phyloP scores from a whole-genome alignment of 75 land plant genomes.

The Cunninghamia lanceolata region DNA sequence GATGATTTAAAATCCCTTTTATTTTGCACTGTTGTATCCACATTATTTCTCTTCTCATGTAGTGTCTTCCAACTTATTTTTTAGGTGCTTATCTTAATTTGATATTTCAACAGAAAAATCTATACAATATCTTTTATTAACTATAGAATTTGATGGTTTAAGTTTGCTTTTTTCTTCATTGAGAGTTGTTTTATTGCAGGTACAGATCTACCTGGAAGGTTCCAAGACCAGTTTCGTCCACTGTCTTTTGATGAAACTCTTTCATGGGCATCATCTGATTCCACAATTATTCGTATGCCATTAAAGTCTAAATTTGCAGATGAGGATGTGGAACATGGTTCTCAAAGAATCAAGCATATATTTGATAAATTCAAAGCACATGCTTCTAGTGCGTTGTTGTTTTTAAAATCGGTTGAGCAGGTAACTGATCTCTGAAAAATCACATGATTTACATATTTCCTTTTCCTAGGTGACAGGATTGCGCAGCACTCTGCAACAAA shows the following conservation, averaged over 20 bases:
- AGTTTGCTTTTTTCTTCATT: neutral
- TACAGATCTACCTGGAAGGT: conserved; percentile 72
- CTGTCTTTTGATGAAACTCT: conserved; percentile 45
- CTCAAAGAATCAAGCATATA: conserved; percentile 41
- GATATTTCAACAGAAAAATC: neutral
- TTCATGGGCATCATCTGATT: conserved; percentile 53
- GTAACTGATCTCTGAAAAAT: conserved; percentile 33
- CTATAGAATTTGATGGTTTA: neutral
- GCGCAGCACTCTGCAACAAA: neutral
- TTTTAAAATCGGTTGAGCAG: conserved; percentile 76
- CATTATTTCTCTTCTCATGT: neutral
- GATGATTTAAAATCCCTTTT: neutral
- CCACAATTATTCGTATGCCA: conserved; percentile 88
- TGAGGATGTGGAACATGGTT: conserved; percentile 34
- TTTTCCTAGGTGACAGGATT: neutral
- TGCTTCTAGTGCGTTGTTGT: conserved; percentile 62
- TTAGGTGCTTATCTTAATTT: neutral
- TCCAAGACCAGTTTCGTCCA: conserved; percentile 86
- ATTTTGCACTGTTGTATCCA: neutral
- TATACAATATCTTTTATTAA: neutral
- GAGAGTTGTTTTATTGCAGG: conserved; percentile 36
- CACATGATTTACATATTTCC: neutral
- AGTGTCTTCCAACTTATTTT: neutral
- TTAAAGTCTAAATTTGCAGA: conserved; percentile 48
- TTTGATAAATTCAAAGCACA: conserved; percentile 56